Conservation (phyloP, 1,284 basidiomycete genomes). For the Microbotryum violaceum region DNA sequence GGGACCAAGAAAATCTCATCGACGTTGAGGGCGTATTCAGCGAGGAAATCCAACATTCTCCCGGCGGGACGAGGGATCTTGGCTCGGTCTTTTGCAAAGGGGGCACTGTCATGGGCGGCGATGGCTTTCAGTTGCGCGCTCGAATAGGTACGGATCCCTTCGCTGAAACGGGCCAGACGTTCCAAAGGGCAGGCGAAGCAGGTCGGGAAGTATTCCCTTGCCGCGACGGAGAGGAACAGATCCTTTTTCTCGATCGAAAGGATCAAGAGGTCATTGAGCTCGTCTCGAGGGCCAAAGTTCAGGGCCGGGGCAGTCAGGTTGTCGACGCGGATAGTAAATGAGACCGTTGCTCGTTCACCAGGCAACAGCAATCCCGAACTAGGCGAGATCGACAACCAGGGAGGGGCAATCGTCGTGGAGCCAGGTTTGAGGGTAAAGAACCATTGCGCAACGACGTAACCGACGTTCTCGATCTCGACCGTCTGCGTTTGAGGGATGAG, state of each 20-base stretch:
- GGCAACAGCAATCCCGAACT: slow-evolving; percentile 20
- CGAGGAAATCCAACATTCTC: slow-evolving; percentile 19
- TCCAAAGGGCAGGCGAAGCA: slow-evolving; percentile 18
- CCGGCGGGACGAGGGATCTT: slow-evolving; percentile 7
- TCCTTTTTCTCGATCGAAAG: slow-evolving; percentile 23
- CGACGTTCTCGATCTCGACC: slow-evolving; percentile 19
- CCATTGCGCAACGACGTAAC: slow-evolving; percentile 20
- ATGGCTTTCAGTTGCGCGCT: slow-evolving; percentile 2
- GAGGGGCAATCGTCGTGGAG: slow-evolving; percentile 1
- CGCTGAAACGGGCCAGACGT: slow-evolving; percentile 4
- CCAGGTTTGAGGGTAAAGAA: slow-evolving; percentile 12
- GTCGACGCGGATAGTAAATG: slow-evolving; percentile 15
- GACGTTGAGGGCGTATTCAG: slow-evolving; percentile 11
- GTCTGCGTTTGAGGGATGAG: not conserved
- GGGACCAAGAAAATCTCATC: slow-evolving; percentile 10
- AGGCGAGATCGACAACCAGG: slow-evolving; percentile 20
- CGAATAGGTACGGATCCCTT: slow-evolving; percentile 8
- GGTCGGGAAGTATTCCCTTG: slow-evolving; percentile 11
- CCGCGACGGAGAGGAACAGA: slow-evolving; percentile 22
- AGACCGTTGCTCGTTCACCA: slow-evolving; percentile 3
- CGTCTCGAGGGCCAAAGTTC: slow-evolving; percentile 9
- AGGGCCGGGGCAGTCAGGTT: not conserved
- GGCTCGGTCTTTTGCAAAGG: not conserved
- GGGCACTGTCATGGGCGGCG: not conserved
- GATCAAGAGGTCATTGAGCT: slow-evolving; percentile 21